Conservation (phyloP, 2,329 filamentous ascomycete species). For the Paracamarosporium sp. region DNA sequence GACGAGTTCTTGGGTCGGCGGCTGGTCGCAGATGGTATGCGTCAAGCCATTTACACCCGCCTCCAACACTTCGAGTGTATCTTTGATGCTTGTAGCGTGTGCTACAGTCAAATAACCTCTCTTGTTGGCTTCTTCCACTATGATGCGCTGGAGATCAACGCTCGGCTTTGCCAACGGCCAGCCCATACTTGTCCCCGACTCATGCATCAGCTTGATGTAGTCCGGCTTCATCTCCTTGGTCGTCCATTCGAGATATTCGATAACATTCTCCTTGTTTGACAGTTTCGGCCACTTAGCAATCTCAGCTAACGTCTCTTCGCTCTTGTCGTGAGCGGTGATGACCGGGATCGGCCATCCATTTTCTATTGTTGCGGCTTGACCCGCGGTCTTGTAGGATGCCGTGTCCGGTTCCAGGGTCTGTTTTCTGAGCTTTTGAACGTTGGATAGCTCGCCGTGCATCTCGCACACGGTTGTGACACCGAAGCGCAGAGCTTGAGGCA, state of each 20-base stretch:
- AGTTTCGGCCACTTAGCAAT: constrained; percentile 58
- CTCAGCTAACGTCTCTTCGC: constrained; percentile 43
- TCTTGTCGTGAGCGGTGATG: constrained; percentile 48
- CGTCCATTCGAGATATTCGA: constrained; percentile 51
- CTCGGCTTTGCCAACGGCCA: constrained; percentile 47
- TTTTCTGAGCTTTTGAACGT: constrained; percentile 36
- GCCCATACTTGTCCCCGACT: constrained; percentile 52
- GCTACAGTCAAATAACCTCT: constrained; percentile 49
- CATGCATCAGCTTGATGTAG: constrained; percentile 62
- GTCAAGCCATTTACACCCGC: constrained; percentile 54
- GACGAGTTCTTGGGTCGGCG: constrained; percentile 47
- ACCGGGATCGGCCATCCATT: constrained; percentile 60
- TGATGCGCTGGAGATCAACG: constrained; percentile 52
- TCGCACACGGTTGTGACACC: constrained; percentile 61
- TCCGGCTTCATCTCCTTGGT: constrained; percentile 50
- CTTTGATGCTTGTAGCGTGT: constrained; percentile 47
- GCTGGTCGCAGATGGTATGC: constrained; percentile 51
- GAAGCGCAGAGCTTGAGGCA: constrained; percentile 56
- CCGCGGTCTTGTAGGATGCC: constrained; percentile 58
- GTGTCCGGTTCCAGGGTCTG: constrained; percentile 40
- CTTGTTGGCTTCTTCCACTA: constrained; percentile 50
- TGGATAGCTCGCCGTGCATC: constrained; percentile 51
- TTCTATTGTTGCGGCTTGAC: constrained; percentile 58
- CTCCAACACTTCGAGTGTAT: constrained; percentile 51
- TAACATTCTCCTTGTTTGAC: constrained; percentile 49